Evolutionary conservation across 495 filamentous ascomycete species (phyloP), one percentile per base, ranked within the genome.

Genomic region (Hyaloscypha variabilis): DNA sequence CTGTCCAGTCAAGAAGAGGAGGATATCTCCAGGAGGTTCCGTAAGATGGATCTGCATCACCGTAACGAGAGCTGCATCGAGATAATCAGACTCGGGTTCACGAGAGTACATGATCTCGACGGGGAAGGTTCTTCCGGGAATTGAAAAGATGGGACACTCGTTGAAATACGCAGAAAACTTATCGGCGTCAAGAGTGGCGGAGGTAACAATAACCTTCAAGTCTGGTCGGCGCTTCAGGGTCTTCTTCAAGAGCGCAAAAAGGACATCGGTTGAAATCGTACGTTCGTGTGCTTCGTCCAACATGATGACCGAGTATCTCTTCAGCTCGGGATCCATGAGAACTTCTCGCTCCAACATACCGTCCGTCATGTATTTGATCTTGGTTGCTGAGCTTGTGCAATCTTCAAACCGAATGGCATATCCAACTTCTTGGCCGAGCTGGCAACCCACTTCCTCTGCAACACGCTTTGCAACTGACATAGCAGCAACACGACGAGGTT

Each of bases 301-400:
- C 91, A 99, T 98, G 70, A 99, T 97, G 61, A 96, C 91, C 3
- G 91, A 93, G 69, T 99, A 99, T 69, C 88, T 86, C 74, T 85
- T 91, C 52, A 98, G 77, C 70, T 94, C 87, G 0, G 93, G 91
- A 72, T 98, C 96, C 30, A 97, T 80, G 19, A 99, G 80, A 64
- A 97, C 92, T 76, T 99, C 96, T 77, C 95, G 81, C 78, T 98
- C 89, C 70, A 99, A 85, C 90, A 98, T 99, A 76, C 95, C 95
- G 67, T 99, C 95, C 14, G 95, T 99, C 94, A 98, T 97, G 77
- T 98, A 99, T 78, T 98, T 98, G 80, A 99, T 97, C 74, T 88
- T 89, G 14, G 95, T 99, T 17, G 91, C 88, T 1, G 93, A 88
- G 67, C 88, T 91, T 0, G 95, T 97, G 72, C 88, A 90, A 72